Evolutionary conservation across 2,329 filamentous ascomycete genomes (phyloP).

Genomic region (Colletotrichum chrysophilum): DNA sequence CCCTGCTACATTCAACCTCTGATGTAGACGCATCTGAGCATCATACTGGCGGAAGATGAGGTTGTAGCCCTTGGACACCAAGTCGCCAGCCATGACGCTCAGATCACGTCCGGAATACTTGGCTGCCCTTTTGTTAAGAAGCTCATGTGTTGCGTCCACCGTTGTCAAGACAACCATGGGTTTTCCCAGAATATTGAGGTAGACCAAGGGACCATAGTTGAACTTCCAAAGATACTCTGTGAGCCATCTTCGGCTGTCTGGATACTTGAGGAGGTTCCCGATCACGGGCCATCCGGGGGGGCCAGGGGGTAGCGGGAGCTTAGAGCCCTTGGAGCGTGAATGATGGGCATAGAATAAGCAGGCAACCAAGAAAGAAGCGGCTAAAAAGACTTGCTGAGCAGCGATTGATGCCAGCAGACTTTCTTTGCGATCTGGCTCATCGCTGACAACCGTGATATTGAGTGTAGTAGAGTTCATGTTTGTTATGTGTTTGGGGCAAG

Average conservation of each 20-base stretch:
- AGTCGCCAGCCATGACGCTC: background rate
- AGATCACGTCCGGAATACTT: background rate
- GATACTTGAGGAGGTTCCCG: background rate
- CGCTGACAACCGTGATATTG: background rate
- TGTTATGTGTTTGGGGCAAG: background rate
- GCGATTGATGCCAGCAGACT: background rate
- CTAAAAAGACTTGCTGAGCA: background rate
- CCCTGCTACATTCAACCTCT: background rate
- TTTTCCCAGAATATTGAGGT: background rate
- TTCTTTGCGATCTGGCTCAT: background rate
- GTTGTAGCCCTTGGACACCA: background rate
- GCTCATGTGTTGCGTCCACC: slow-evolving; percentile 3
- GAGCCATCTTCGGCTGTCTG: background rate
- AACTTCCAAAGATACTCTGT: background rate
- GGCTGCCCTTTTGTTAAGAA: background rate
- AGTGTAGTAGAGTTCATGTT: background rate
- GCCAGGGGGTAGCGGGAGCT: background rate
- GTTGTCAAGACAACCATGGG: background rate
- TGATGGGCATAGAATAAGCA: background rate
- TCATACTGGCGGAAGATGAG: slow-evolving; percentile 9
- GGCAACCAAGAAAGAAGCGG: background rate
- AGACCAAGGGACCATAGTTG: background rate
- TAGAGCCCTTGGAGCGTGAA: background rate
- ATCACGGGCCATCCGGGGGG: background rate
- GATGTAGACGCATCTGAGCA: background rate